A percentile compares a stretch with the other conserved stretches of the same genome.
Conservation (phyloP, 179 eudicot genomes). For the Patellifolia procumbens region DNA sequence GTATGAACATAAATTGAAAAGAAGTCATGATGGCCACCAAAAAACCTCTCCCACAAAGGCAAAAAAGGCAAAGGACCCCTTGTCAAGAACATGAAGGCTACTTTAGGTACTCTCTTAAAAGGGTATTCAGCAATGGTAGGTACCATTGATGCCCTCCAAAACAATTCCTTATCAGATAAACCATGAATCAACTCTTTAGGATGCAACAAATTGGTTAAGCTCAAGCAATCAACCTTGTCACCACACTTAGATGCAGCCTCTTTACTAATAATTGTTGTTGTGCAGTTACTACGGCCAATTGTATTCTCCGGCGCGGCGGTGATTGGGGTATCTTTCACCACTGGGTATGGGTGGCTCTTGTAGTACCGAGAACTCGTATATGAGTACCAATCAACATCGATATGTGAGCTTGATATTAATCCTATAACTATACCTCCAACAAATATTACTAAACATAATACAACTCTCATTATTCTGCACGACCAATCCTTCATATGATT, state of each 20-base stretch:
- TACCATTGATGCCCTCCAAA: slow-evolving; percentile 91
- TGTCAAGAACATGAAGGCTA: slow-evolving; percentile 85
- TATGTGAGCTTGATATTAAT: slow-evolving; percentile 58
- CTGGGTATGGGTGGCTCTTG: background rate
- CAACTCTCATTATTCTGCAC: slow-evolving; percentile 39
- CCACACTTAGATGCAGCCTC: too few relatives aligned
- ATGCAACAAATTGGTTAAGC: slow-evolving; percentile 42
- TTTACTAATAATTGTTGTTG: too few relatives aligned
- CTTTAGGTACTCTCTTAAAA: slow-evolving; percentile 60
- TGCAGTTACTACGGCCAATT: background rate
- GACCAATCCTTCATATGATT: slow-evolving; percentile 50
- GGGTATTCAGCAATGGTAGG: slow-evolving; percentile 63
- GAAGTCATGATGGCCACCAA: slow-evolving; percentile 52
- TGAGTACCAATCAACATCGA: slow-evolving; percentile 36
- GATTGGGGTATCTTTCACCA: background rate
- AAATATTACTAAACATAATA: slow-evolving; percentile 52
- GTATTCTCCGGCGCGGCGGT: background rate
- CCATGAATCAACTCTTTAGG: slow-evolving; percentile 53
- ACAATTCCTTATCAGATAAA: slow-evolving; percentile 65
- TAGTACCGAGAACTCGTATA: slow-evolving; percentile 22
- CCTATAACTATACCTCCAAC: slow-evolving; percentile 78
- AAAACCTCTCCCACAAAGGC: slow-evolving; percentile 95
- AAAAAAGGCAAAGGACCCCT: slow-evolving; percentile 77
- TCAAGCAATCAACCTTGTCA: slow-evolving; percentile 43
- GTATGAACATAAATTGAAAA: slow-evolving; percentile 81